Base-by-base conservation (phyloP, 169 alveolate genomes). In the Pseudocohnilembus persalinus region DNA sequence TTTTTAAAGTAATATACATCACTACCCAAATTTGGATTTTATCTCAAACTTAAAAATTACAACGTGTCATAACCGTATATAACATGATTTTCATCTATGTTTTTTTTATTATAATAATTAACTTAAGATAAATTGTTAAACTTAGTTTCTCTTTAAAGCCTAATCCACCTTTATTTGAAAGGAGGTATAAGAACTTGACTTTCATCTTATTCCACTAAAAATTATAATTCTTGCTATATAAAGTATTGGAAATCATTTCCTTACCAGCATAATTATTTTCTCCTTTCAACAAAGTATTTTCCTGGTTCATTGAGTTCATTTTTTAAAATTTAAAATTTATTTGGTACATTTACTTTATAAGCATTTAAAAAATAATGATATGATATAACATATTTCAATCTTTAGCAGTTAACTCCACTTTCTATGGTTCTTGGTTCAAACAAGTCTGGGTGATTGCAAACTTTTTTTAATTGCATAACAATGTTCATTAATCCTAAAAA, bases 381-480 rank as follows among this genome's bases (percentile, higher is more conserved):
- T 15, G 64, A 31, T 6, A 79, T 73, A 49, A 79, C 84, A 4
- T 35, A 49, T 24, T 49, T n/a, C 31, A 79, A 1, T 15, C 29
- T 35, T 72, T 34, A 27, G 4, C 63, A 79, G 63, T 88, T 77
- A 88, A 94, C 87, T 33, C 94, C 91, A 34, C 91, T 89, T 83
- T 89, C 98, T 89, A 88, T 92, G 72, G 91, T 89, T 74, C 97
- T 88, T 76, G 96, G 90, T 76, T 98, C 98, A 81, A 99, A 96
- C 63, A 98, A 96, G 84, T 98, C 99, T 29, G 99, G 99, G 87
- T 99, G 99, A 89, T 98, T 99, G 89, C 99, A 99, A 27, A 99
- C 99, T 90, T 98, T 99, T 90, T 99, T 94, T 78, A 99, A 90
- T 88, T 98, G 99, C 98, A 98, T 98, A 76, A 98, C 90, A 16